phyloP scores from a whole-genome alignment of 169 alveolate species.

The Plasmodium cynomolgi region DNA sequence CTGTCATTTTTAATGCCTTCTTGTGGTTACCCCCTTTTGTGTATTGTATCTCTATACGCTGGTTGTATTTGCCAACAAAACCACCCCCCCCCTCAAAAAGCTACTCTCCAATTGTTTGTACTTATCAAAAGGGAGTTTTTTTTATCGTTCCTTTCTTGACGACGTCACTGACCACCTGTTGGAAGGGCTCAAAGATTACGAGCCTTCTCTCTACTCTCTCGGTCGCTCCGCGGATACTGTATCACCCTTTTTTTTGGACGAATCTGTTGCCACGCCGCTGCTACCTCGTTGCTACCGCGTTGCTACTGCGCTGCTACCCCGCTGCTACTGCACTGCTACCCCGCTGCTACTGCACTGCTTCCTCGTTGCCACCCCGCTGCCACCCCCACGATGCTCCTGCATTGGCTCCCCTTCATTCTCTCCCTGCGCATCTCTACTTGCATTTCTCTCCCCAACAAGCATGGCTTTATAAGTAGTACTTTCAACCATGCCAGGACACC shows the following conservation, averaged over 20 bases:
- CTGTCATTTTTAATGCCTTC: not conserved
- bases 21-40: not conserved
- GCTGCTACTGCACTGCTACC: not conserved
- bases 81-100: not conserved
- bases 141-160: not conserved
- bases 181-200: not conserved
- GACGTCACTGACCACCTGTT: not conserved
- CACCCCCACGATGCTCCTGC: not conserved
- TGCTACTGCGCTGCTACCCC: not conserved
- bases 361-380: not conserved
- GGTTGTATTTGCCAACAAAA: not conserved
- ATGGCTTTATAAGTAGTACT: conserved; percentile 6
- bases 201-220: not conserved
- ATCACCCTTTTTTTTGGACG: not conserved
- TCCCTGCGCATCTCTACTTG: conserved; percentile 11
- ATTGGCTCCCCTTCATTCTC: not conserved
- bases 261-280: not conserved
- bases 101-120: not conserved
- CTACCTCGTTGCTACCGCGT: not conserved
- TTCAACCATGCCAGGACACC: not conserved
- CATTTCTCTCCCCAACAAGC: conserved; percentile 13
- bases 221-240: not conserved
- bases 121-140: not conserved
- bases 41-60: not conserved
- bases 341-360: too few relatives aligned